Evolutionary conservation across 2,329 filamentous ascomycete species (phyloP).

Genomic region (Ophiosphaerella narmari): DNA sequence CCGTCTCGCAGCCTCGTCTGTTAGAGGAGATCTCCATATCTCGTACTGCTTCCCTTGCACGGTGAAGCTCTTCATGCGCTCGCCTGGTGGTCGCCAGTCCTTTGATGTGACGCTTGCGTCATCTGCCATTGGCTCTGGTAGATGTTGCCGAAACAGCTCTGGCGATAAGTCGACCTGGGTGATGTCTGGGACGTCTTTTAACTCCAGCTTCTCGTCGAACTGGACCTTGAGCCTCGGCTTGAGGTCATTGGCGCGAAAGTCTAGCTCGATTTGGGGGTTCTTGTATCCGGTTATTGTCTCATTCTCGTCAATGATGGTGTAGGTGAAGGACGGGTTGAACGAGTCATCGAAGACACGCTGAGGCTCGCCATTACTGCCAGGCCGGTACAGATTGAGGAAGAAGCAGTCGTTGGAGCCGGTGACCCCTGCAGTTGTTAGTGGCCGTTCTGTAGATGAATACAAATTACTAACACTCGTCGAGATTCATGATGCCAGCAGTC

Average conservation of each 20-base stretch:
- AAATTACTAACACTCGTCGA: conserved; percentile 40
- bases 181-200: conserved; percentile 62
- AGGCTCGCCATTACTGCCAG: conserved; percentile 19
- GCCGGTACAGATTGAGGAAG: conserved; percentile 44
- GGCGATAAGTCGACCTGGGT: conserved; percentile 72
- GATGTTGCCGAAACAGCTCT: conserved; percentile 51
- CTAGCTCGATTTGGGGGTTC: conserved; percentile 74
- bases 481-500: conserved; percentile 20
- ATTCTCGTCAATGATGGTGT: conserved; percentile 90
- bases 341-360: conserved; percentile 58
- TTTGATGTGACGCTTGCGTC: conserved; percentile 23
- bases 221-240: conserved; percentile 74
- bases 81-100: conserved; percentile 74
- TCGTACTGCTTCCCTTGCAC: conserved; percentile 71
- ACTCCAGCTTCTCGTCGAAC: conserved; percentile 74
- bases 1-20: conserved; percentile 69
- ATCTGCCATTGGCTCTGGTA: conserved; percentile 52
- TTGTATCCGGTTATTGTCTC: conserved; percentile 92
- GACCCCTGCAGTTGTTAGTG: conserved; percentile 26
- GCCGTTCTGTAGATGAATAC: too few relatives aligned
- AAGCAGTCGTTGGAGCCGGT: conserved; percentile 45
- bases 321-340: conserved; percentile 87
- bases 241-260: conserved; percentile 74
- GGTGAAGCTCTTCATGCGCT: conserved; percentile 67
- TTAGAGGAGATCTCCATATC: conserved; percentile 79